Evolutionary conservation across 805 yeast species (phyloP).

Genomic region (Starmerella bombi): DNA sequence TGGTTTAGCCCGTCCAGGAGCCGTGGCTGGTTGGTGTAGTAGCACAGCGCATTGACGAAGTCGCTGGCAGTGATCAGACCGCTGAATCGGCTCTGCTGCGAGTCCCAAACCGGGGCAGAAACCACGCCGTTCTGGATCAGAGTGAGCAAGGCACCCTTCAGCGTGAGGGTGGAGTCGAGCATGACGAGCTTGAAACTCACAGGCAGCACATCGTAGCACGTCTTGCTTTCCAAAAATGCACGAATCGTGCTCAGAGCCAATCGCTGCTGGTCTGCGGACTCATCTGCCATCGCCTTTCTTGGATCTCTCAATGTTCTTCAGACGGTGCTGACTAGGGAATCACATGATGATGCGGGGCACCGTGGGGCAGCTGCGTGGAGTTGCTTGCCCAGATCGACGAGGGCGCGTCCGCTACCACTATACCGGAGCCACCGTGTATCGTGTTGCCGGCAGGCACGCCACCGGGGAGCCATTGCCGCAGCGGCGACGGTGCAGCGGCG

Average conservation of each 20-base stretch:
- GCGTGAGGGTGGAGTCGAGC: conserved; percentile 77
- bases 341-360: neutral
- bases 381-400: too few relatives aligned
- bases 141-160: conserved; percentile 81
- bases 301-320: too few relatives aligned
- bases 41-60: conserved; percentile 88
- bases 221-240: conserved; percentile 70
- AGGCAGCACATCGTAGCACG: conserved; percentile 92
- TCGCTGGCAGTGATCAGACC: conserved; percentile 87
- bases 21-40: conserved; percentile 76
- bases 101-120: conserved; percentile 94
- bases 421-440: too few relatives aligned
- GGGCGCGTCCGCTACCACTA: too few relatives aligned
- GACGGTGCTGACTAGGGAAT: too few relatives aligned
- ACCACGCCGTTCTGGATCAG: conserved; percentile 86
- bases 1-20: conserved; percentile 78
- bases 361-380: too few relatives aligned
- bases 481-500: too few relatives aligned
- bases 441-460: too few relatives aligned
- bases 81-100: conserved; percentile 76
- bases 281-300: conserved; percentile 1
- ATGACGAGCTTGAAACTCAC: conserved; percentile 88
- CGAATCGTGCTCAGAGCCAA: conserved; percentile 75
- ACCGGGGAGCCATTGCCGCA: too few relatives aligned
- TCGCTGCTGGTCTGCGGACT: conserved; percentile 33